Conservation (phyloP, 192 early-diverging fungal species). For the Coemansia sp. region DNA sequence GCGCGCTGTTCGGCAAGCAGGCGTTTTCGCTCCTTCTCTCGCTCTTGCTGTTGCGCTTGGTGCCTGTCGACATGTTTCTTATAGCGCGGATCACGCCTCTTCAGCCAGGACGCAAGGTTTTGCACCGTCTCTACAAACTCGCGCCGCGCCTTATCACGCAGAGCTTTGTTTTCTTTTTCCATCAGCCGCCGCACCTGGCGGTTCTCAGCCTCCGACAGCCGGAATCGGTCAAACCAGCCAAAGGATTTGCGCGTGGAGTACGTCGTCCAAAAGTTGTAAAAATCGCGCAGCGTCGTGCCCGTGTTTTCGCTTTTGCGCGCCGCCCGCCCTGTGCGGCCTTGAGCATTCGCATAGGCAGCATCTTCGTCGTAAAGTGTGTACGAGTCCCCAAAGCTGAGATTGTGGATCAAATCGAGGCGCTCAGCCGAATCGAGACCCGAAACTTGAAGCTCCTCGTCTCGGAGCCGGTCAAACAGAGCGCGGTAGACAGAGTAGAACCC, state of each 20-base stretch:
- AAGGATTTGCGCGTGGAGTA: conserved; percentile 88
- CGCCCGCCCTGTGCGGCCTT: conserved; percentile 4
- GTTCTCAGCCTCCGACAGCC: conserved; percentile 75
- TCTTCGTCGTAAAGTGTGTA: conserved; percentile 63
- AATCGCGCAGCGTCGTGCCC: conserved; percentile 54
- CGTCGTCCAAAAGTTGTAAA: conserved; percentile 76
- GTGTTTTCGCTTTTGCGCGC: conserved; percentile 6
- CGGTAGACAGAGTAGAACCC: conserved; percentile 82
- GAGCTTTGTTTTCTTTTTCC: conserved; percentile 89
- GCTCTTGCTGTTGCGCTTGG: conserved; percentile 52
- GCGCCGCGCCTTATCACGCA: conserved; percentile 65
- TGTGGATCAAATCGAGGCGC: conserved; percentile 22
- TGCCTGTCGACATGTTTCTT: conserved; percentile 61
- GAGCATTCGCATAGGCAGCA: conserved; percentile 19
- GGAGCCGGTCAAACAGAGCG: conserved; percentile 70
- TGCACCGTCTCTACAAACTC: conserved; percentile 74
- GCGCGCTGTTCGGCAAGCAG: conserved; percentile 58
- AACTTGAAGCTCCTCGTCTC: conserved; percentile 67
- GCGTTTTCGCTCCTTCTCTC: conserved; percentile 57
- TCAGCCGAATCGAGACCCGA: conserved; percentile 14
- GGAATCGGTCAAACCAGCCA: conserved; percentile 86
- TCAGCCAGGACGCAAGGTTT: conserved; percentile 70
- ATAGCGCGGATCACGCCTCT: conserved; percentile 88
- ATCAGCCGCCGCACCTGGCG: conserved; percentile 73
- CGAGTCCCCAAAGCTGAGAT: conserved; percentile 66